These are phyloP conservation scores for Misopates orontium DNA, from an alignment of 257 asterid species.

Conservation along the genomic window DNA sequence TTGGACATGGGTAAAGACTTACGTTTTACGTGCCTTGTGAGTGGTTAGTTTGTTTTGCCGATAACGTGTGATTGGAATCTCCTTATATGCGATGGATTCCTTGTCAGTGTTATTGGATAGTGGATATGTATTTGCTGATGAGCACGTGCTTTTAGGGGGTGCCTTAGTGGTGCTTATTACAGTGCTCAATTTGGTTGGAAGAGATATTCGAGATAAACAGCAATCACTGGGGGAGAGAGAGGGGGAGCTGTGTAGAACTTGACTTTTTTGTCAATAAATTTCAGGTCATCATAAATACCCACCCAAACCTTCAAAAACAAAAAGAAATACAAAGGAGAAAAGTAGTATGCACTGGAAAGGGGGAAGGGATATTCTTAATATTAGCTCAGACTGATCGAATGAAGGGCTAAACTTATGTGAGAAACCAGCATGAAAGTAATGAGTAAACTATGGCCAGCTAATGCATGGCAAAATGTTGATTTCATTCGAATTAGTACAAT, in stretches of 20 bases:
- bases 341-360: slow-evolving; percentile 1
- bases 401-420: slow-evolving; percentile 7
- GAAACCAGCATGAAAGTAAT: neutral
- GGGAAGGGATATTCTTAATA: neutral
- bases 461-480: neutral
- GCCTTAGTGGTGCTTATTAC: neutral
- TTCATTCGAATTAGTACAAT: neutral
- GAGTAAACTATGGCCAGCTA: neutral
- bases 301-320: no score
- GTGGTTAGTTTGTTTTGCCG: neutral
- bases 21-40: neutral
- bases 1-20: neutral
- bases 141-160: neutral
- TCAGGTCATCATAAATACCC: no score
- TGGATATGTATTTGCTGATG: neutral
- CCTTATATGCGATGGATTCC: neutral
- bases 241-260: neutral
- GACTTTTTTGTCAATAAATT: no score
- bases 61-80: neutral
- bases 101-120: no score
- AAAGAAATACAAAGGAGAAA: no score
- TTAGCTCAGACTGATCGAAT: slow-evolving; percentile 7
- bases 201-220: neutral
- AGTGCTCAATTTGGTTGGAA: slow-evolving; percentile 16
- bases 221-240: neutral